Conservation (phyloP, 2,329 filamentous ascomycete genomes). For the Phaeoacremonium minimum region DNA sequence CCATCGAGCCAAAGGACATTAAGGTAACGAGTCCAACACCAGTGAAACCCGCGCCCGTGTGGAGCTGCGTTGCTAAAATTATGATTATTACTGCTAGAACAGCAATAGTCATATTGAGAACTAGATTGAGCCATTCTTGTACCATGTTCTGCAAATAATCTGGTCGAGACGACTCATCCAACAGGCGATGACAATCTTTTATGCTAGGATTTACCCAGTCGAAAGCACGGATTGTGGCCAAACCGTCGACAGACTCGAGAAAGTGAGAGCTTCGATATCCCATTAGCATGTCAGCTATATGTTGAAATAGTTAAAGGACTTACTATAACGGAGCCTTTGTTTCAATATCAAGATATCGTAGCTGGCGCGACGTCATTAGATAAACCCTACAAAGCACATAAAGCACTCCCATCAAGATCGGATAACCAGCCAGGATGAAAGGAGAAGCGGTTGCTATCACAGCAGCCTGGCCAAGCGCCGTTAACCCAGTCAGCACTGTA, state of each 20-base stretch:
- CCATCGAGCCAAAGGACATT: conserved; percentile 11
- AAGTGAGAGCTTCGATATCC: no score
- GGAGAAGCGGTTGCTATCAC: conserved; percentile 32
- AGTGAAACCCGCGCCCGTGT: conserved; percentile 1
- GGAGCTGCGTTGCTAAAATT: conserved; percentile 19
- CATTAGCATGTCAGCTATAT: no score
- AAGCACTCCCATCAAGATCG: conserved; percentile 25
- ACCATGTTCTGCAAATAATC: conserved; percentile 25
- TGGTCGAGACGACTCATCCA: conserved; percentile 24
- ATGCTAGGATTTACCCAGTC: conserved; percentile 31
- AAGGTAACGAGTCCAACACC: conserved; percentile 14
- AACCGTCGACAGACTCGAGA: conserved; percentile 34
- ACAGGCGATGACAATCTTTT: conserved; percentile 22
- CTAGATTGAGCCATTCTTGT: conserved; percentile 26
- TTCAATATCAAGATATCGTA: conserved; percentile 41
- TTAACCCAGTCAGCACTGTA: no score
- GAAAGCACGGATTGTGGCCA: conserved; percentile 40
- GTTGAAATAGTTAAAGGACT: no score
- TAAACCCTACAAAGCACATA: conserved; percentile 40
- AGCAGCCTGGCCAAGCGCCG: conserved; percentile 28
- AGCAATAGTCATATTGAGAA: conserved; percentile 24
- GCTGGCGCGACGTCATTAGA: conserved; percentile 38
- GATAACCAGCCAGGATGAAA: conserved; percentile 33
- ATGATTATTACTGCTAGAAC: conserved; percentile 21
- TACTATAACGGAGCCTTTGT: conserved; percentile 36